These are phyloP conservation scores for Lactarius akahatsu DNA, from an alignment of 768 basidiomycete species.

Conservation along the genomic window DNA sequence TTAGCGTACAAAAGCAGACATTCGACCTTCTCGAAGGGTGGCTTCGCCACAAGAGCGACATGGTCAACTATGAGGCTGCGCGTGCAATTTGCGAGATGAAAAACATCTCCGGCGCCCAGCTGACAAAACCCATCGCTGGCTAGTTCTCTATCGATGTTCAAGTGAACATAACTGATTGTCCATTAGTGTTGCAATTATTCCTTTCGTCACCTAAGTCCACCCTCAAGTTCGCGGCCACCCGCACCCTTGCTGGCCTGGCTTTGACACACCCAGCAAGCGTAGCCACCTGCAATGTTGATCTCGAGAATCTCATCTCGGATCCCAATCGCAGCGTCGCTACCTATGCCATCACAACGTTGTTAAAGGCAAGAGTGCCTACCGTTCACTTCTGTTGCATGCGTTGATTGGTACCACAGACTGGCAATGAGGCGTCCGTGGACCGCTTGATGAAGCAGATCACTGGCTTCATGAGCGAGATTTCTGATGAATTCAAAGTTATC, in stretches of 20 bases:
- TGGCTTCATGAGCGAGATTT: slow-evolving; percentile 98
- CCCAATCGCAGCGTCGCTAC: slow-evolving; percentile 95
- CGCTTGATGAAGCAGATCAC: slow-evolving; percentile 99
- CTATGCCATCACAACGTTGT: slow-evolving; percentile 95
- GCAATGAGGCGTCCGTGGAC: slow-evolving; percentile 98
- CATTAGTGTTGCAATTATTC: slow-evolving; percentile 87
- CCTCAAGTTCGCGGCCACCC: slow-evolving; percentile 95
- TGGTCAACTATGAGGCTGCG: slow-evolving; percentile 99
- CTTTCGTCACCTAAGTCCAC: slow-evolving; percentile 93
- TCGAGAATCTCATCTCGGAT: slow-evolving; percentile 96
- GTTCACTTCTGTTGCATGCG: slow-evolving; percentile 15
- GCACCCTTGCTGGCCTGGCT: slow-evolving; percentile 88
- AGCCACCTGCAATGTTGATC: slow-evolving; percentile 90
- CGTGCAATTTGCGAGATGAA: slow-evolving; percentile 97
- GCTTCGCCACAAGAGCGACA: slow-evolving; percentile 98
- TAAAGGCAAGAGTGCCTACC: slow-evolving; percentile 61
- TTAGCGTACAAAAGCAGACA: slow-evolving; percentile 88
- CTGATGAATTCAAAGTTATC: slow-evolving; percentile 99
- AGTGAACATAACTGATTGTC: not conserved
- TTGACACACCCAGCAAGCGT: slow-evolving; percentile 84
- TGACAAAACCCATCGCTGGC: slow-evolving; percentile 90
- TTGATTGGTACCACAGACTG: slow-evolving; percentile 58
- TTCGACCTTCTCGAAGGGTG: slow-evolving; percentile 91
- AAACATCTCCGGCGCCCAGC: slow-evolving; percentile 70
- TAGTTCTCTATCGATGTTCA: slow-evolving; percentile 33